Conservation (phyloP, 345 rosid genomes). For the Lepidium africanum region DNA sequence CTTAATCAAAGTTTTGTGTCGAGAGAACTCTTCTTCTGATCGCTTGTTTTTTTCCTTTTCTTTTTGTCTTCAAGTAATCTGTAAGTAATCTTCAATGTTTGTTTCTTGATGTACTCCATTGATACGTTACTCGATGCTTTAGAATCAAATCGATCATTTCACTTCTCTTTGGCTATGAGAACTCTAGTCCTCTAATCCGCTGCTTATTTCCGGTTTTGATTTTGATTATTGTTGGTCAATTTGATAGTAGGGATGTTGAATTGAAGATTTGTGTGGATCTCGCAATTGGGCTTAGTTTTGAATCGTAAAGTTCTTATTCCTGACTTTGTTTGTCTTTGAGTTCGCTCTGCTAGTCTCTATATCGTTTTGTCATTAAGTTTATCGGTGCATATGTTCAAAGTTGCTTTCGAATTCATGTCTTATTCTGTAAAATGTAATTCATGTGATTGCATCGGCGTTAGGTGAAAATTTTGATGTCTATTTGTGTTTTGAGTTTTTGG, state of each 20-base stretch:
- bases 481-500: background rate
- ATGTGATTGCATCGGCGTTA: background rate
- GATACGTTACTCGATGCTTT: background rate
- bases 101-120: background rate
- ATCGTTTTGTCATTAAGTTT: background rate
- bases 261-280: constrained; percentile 13
- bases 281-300: constrained; percentile 8
- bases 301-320: background rate
- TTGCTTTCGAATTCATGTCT: background rate
- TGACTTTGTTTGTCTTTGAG: background rate
- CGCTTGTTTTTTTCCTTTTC: background rate
- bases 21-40: background rate
- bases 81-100: background rate
- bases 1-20: background rate
- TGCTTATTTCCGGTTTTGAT: constrained; percentile 10
- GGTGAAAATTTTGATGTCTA: background rate
- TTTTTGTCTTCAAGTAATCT: background rate
- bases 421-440: background rate
- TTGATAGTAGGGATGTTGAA: background rate
- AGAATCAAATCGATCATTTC: background rate
- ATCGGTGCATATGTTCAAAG: background rate
- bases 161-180: background rate
- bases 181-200: background rate
- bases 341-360: background rate
- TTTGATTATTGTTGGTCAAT: background rate